Evolutionary conservation across 495 filamentous ascomycete genomes (phyloP), one percentile per base, ranked within the genome.

Genomic region (Aspergillus nidulans): DNA sequence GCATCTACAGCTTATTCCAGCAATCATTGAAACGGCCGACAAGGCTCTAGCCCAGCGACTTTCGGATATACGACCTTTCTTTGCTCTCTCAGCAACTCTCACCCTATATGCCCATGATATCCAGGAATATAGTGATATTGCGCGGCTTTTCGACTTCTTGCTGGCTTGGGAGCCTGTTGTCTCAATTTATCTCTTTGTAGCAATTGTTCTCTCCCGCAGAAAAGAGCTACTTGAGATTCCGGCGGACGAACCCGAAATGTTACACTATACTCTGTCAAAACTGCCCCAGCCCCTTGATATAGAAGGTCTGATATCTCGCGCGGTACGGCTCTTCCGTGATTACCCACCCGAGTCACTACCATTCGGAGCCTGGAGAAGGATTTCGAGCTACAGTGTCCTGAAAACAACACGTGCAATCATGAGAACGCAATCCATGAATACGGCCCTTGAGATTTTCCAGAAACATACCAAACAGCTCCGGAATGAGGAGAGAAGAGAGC

Each of bases 21-120:
- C 87, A 55, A 88, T 98, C 41, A 75, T 98, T 6, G 68, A 81
- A 51, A 76, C 77, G 7, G 82, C 80, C 13, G 88, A 96, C 63
- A 78, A 83, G 1, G 71, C 71, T 26, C 74, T 97, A 18, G 83
- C 76, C 63, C 76, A 60, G 1, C 95, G 95, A 70, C 77, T 98
- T 1, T 84, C 86, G 3, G 76, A 75, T 6, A 90, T 85, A 2
- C 81, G 91, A 61, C 91, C 94, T 2, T 97, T 91, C 74, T 97
- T 96, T 69, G 95, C 95, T 6, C 77, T 97, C 15, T 81, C 87
- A 6, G 90, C 92, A 24, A 95, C 90, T 0, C 76, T 98, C 23
- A 98, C 94, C 16, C 81, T 98, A 64, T 98, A 97, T 69, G 91
- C 94, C 25, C 94, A 98, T 69, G 90, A 96, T 64, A 91, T 98